A percentile compares a stretch with the other conserved stretches of the same genome.
Conservation (phyloP, 176 grass and related monocot genomes). For the Eleusine coracana region DNA sequence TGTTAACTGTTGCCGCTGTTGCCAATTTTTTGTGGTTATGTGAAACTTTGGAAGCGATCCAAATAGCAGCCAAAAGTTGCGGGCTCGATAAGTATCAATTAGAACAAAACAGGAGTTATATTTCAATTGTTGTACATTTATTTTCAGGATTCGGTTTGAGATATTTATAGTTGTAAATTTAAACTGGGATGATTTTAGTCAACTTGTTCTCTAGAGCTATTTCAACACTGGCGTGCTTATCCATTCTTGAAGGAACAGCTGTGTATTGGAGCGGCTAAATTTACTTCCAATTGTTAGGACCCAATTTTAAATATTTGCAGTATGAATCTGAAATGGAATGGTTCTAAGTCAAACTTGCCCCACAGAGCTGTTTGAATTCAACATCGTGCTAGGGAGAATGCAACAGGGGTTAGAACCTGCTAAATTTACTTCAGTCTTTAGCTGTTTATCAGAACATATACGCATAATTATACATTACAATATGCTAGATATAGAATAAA, state of each 20-base stretch:
- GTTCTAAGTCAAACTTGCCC: no score
- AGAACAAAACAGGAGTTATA: neutral
- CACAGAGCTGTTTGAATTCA: neutral
- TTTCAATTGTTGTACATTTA: neutral
- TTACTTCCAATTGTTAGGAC: conserved; percentile 1
- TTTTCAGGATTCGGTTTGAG: neutral
- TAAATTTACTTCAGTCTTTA: no score
- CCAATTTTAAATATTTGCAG: neutral
- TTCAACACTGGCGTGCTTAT: neutral
- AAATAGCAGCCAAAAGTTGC: neutral
- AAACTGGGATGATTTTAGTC: neutral
- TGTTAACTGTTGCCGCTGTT: neutral
- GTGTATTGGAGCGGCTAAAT: neutral
- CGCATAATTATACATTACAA: neutral
- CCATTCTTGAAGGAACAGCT: conserved; percentile 11
- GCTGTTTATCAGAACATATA: no score
- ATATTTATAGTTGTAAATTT: neutral
- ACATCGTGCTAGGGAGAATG: no score
- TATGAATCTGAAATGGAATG: neutral
- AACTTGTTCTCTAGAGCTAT: neutral
- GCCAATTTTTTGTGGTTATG: neutral
- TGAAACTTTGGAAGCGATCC: neutral
- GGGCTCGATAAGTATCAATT: neutral
- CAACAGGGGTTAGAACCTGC: no score
- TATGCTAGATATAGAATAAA: neutral